A percentile compares a stretch with the other conserved stretches of the same genome.
Evolutionary conservation across 208 protist genomes (phyloP).

Genomic region (Acanthamoeba lenticulata): DNA sequence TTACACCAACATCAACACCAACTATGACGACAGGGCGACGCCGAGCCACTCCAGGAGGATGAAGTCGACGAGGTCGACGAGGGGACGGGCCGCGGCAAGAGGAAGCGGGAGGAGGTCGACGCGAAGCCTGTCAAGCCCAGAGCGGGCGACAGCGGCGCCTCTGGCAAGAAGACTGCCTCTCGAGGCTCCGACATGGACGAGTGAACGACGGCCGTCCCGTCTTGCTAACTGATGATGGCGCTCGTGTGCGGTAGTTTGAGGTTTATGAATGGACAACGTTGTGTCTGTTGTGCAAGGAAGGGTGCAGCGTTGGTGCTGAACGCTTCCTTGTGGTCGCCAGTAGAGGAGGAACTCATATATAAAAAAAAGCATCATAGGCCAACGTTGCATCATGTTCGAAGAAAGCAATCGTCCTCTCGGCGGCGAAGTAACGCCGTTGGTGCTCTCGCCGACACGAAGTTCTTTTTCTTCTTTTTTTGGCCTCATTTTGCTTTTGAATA

Average conservation of each 20-base stretch:
- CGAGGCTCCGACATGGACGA: background rate
- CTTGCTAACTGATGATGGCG: no score
- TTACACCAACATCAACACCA: no score
- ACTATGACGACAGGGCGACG: background rate
- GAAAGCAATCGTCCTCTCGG: no score
- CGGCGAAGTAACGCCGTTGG: background rate
- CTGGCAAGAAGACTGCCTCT: no score
- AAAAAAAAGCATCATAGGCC: no score
- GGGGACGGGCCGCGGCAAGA: conserved; percentile 4
- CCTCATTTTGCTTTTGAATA: background rate
- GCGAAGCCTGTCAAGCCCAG: background rate
- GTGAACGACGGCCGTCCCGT: background rate
- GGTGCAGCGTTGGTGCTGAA: no score
- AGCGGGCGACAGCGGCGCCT: background rate
- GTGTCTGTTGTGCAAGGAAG: no score
- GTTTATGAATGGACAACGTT: no score
- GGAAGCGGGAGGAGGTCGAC: conserved; percentile 9
- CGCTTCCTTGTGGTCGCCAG: no score
- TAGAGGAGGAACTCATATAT: no score
- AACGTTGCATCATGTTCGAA: no score
- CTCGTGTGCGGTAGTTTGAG: no score
- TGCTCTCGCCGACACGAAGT: background rate
- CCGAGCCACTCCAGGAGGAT: background rate
- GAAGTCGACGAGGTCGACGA: background rate
- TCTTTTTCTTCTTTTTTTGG: background rate